phyloP scores from a whole-genome alignment of 2,329 filamentous ascomycete species.

The Escovopsis sp. region DNA sequence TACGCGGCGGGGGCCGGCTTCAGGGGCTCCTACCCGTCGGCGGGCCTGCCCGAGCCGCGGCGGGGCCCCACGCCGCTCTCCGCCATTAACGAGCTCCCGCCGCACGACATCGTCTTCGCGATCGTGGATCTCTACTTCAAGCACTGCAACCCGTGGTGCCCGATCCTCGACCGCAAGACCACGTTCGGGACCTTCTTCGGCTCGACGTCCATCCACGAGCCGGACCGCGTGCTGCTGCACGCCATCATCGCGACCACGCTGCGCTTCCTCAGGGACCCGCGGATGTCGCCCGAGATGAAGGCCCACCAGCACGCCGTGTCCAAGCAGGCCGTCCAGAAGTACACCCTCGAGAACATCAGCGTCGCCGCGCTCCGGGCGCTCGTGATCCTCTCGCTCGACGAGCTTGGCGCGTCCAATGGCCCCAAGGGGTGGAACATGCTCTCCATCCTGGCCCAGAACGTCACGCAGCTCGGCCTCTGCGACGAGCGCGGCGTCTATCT shows the following conservation, averaged over 20 bases:
- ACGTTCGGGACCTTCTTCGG: conserved; percentile 26
- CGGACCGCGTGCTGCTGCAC: conserved; percentile 26
- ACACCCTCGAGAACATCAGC: conserved; percentile 27
- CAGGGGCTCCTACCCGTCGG: conserved; percentile 1
- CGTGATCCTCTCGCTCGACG: conserved; percentile 27
- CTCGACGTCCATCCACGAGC: conserved; percentile 23
- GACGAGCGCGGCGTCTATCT: conserved; percentile 25
- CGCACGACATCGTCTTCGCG: conserved; percentile 44
- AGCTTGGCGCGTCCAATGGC: conserved; percentile 27
- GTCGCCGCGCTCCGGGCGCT: conserved; percentile 24
- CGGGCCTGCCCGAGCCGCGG: conserved; percentile 3
- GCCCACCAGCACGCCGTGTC: conserved; percentile 25
- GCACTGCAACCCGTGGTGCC: conserved; percentile 47
- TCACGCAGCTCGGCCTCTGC: conserved; percentile 24
- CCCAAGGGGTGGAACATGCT: conserved; percentile 28
- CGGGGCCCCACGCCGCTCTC: conserved; percentile 16
- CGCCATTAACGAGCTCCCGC: conserved; percentile 35
- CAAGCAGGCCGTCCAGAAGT: conserved; percentile 24
- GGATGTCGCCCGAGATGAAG: conserved; percentile 22
- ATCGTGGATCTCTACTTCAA: conserved; percentile 49
- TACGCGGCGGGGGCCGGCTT: neutral
- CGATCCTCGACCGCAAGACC: conserved; percentile 28
- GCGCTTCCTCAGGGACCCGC: conserved; percentile 25
- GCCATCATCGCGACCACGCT: conserved; percentile 30
- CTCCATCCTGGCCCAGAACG: conserved; percentile 23